phyloP scores from a whole-genome alignment of 805 yeast species.

The Starmera quercuum region DNA sequence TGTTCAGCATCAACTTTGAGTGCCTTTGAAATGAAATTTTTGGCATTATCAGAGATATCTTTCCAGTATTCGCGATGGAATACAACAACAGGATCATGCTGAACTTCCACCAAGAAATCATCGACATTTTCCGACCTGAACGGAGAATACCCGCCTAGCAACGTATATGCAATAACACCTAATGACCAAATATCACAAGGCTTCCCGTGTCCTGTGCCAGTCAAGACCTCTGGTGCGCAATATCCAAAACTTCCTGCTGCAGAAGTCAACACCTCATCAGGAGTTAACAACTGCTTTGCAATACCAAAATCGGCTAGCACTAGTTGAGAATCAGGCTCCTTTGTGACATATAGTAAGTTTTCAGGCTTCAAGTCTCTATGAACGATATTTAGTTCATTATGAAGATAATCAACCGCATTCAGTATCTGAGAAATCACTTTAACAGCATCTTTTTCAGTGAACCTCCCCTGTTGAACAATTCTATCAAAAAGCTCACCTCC shows the following conservation, averaged over 20 bases:
- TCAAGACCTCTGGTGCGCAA: conserved; percentile 92
- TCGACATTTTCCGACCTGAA: conserved; percentile 77
- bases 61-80: conserved; percentile 88
- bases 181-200: conserved; percentile 96
- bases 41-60: conserved; percentile 72
- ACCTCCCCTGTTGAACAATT: conserved; percentile 70
- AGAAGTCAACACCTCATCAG: conserved; percentile 54
- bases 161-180: conserved; percentile 87
- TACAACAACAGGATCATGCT: conserved; percentile 61
- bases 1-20: conserved; percentile 58
- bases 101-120: conserved; percentile 77
- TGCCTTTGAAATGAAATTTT: conserved; percentile 64
- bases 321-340: conserved; percentile 55
- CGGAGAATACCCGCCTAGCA: conserved; percentile 89
- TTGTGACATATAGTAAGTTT: conserved; percentile 64
- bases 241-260: conserved; percentile 94
- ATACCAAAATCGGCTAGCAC: conserved; percentile 96
- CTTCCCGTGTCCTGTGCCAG: conserved; percentile 82
- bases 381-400: conserved; percentile 60
- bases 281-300: conserved; percentile 62
- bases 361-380: conserved; percentile 96
- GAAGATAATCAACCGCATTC: conserved; percentile 74
- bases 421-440: conserved; percentile 65
- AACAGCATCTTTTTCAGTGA: conserved; percentile 86
- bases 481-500: conserved; percentile 96